Percentiles rank a stretch among this genome's conserved stretches.
Conservation (phyloP, 768 basidiomycete genomes). For the Rhizopogon sp. region DNA sequence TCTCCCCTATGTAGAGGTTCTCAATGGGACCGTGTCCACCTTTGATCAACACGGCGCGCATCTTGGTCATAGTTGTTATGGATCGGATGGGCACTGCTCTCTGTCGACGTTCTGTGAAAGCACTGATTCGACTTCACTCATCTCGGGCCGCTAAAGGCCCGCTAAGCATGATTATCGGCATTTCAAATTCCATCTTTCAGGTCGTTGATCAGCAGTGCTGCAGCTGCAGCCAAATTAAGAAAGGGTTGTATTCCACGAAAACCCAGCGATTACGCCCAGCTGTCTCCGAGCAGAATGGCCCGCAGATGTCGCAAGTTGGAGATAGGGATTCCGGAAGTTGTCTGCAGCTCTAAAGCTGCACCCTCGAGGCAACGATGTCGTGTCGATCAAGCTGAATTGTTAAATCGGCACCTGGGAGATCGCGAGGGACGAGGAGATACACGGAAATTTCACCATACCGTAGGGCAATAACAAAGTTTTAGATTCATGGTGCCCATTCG, state of each 20-base stretch:
- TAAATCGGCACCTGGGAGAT: not conserved
- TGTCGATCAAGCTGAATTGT: not conserved
- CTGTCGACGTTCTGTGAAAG: not conserved
- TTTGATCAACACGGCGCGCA: constrained; percentile 80
- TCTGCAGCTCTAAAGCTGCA: not conserved
- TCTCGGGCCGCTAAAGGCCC: too few relatives aligned
- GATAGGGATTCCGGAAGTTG: not conserved
- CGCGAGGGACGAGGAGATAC: not conserved
- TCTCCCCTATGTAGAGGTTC: constrained; percentile 73
- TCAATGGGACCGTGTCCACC: constrained; percentile 71
- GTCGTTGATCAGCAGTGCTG: too few relatives aligned
- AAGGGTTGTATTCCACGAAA: not conserved
- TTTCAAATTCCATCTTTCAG: not conserved
- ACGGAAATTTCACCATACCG: too few relatives aligned
- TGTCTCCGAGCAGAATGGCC: not conserved
- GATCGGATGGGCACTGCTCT: not conserved
- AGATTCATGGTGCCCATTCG: not conserved
- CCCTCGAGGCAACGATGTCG: not conserved
- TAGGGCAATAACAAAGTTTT: not conserved
- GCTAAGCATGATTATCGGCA: not conserved
- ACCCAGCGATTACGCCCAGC: not conserved
- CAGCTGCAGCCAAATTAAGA: not conserved
- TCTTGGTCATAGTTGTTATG: constrained; percentile 26
- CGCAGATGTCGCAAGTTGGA: not conserved
- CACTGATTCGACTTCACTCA: too few relatives aligned